A percentile compares a stretch with the other conserved stretches of the same genome.
phyloP scores from a whole-genome alignment of 257 asterid genomes.

The Solanum medicagineum region DNA sequence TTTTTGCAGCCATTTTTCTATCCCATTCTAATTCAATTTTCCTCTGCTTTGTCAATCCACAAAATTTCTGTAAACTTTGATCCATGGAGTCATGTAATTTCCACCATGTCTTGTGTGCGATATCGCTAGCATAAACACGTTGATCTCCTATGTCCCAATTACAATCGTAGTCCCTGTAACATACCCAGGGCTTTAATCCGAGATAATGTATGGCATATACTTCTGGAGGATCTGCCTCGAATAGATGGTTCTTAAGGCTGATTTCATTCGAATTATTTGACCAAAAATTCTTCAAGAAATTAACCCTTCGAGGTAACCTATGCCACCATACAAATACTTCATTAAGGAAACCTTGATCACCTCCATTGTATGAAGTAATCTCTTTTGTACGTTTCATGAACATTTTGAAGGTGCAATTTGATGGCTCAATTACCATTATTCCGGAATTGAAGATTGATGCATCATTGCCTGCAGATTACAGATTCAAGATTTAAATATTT shows the following conservation, averaged over 20 bases:
- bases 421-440: conserved; percentile 32
- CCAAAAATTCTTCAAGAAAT: conserved; percentile 25
- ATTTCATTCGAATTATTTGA: conserved; percentile 14
- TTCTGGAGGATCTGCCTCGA: conserved; percentile 24
- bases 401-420: conserved; percentile 25
- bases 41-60: conserved; percentile 14
- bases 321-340: conserved; percentile 33
- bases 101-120: conserved; percentile 39
- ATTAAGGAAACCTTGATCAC: conserved; percentile 28
- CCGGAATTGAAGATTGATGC: conserved; percentile 24
- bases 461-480: conserved; percentile 16
- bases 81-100: conserved; percentile 27
- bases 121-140: conserved; percentile 32
- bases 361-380: conserved; percentile 26
- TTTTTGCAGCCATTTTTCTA: conserved; percentile 12
- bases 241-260: conserved; percentile 12
- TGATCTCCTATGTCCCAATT: conserved; percentile 23
- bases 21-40: conserved; percentile 17
- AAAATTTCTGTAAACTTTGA: conserved; percentile 6
- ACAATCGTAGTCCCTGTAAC: conserved; percentile 31
- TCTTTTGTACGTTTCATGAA: conserved; percentile 15
- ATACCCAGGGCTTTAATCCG: conserved; percentile 24
- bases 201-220: conserved; percentile 21
- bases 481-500: neutral
- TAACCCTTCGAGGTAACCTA: conserved; percentile 23